These are phyloP conservation scores for Aphanomyces astaci DNA, from an alignment of 352 stramenopile genomes.

Conservation along the genomic window DNA sequence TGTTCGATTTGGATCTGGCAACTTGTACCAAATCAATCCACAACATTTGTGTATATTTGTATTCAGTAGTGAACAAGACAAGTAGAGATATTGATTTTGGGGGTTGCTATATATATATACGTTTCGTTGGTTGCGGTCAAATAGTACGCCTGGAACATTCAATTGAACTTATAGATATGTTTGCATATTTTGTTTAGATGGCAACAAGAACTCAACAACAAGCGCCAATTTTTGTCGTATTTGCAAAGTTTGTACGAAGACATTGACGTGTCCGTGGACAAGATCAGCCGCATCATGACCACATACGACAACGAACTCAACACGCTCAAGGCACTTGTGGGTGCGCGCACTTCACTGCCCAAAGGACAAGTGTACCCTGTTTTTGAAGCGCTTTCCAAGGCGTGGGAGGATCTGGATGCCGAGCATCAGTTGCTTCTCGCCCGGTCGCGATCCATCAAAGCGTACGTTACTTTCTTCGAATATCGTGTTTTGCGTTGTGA, in stretches of 20 bases:
- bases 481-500: too few species aligned
- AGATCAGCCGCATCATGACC: constrained; percentile 60
- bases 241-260: constrained; percentile 89
- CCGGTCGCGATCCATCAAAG: constrained; percentile 54
- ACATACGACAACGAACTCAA: constrained; percentile 62
- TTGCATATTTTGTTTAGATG: too few species aligned
- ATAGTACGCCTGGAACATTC: too few species aligned
- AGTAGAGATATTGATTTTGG: too few species aligned
- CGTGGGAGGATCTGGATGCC: constrained; percentile 72
- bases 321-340: constrained; percentile 76
- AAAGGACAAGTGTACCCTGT: constrained; percentile 93
- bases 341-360: constrained; percentile 75
- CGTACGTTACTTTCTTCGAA: constrained; percentile 21
- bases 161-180: too few species aligned
- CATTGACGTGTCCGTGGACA: constrained; percentile 70
- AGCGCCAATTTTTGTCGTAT: constrained; percentile 87
- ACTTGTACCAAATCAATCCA: too few species aligned
- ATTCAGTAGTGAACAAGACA: too few species aligned
- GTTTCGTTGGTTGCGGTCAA: too few species aligned
- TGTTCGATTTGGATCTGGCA: too few species aligned
- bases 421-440: constrained; percentile 66
- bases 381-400: constrained; percentile 82
- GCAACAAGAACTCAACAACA: constrained; percentile 89
- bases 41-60: too few species aligned
- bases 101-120: too few species aligned